Evolutionary conservation across 345 rosid genomes (phyloP).

Genomic region (Populus deltoides): DNA sequence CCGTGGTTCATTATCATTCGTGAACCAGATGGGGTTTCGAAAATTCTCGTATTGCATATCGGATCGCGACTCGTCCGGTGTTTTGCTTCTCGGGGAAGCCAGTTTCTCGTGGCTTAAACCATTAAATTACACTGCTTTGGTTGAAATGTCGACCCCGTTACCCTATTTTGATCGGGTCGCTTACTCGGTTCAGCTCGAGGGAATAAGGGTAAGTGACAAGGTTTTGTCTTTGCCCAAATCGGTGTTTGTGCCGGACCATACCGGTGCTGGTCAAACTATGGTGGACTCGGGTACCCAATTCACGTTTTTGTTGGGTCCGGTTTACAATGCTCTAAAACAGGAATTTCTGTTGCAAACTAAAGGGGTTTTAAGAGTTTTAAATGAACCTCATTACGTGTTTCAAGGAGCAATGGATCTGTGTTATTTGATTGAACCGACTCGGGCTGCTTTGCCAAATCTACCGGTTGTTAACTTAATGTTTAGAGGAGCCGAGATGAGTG

Average conservation of each 20-base stretch:
- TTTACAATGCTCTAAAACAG: conserved; percentile 48
- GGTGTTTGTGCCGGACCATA: conserved; percentile 58
- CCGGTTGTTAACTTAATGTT: conserved; percentile 56
- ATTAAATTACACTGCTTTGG: conserved; percentile 59
- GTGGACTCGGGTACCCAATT: conserved; percentile 82
- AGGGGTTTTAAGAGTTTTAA: conserved; percentile 35
- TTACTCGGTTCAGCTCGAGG: conserved; percentile 62
- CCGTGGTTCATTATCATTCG: conserved; percentile 69
- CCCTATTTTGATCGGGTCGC: conserved; percentile 74
- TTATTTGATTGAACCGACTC: conserved; percentile 30
- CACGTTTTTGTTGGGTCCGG: conserved; percentile 63
- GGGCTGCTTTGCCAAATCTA: conserved; percentile 26
- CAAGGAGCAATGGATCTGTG: conserved; percentile 84
- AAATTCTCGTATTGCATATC: conserved; percentile 84
- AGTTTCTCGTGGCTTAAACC: conserved; percentile 45
- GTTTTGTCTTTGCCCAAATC: conserved; percentile 50
- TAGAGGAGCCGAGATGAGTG: conserved; percentile 64
- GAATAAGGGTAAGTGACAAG: conserved; percentile 51
- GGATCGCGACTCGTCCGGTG: conserved; percentile 60
- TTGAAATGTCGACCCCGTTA: conserved; percentile 48
- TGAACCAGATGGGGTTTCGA: conserved; percentile 57
- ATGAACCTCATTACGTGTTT: conserved; percentile 57
- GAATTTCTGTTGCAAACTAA: conserved; percentile 56
- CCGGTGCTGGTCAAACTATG: conserved; percentile 87
- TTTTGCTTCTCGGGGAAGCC: conserved; percentile 60